Conservation (phyloP, 2,329 filamentous ascomycete genomes). For the Pseudopithomyces maydicus region DNA sequence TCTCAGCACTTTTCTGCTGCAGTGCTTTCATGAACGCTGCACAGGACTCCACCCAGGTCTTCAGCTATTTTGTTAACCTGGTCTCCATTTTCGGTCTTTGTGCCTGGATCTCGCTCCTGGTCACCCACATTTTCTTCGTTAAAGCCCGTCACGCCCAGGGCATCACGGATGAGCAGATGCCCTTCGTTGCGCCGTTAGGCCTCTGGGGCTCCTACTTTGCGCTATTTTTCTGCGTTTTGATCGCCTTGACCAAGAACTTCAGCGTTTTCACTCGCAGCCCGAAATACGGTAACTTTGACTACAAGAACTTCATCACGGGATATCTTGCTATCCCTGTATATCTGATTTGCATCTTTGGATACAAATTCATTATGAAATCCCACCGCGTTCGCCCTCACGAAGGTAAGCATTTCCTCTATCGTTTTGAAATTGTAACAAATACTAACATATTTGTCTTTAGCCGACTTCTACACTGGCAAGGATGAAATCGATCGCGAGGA, state of each 20-base stretch:
- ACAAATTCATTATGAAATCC: conserved; percentile 34
- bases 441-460: conserved; percentile 47
- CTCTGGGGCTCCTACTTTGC: conserved; percentile 70
- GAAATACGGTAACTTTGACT: conserved; percentile 64
- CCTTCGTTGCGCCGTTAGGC: conserved; percentile 74
- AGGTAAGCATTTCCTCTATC: background rate
- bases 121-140: conserved; percentile 56
- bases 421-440: conserved; percentile 52
- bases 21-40: conserved; percentile 65
- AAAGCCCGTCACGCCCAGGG: conserved; percentile 52
- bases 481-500: conserved; percentile 75
- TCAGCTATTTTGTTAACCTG: conserved; percentile 56
- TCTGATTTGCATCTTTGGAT: conserved; percentile 68
- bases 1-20: conserved; percentile 66
- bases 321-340: conserved; percentile 80
- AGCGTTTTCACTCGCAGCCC: conserved; percentile 65
- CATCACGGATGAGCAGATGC: conserved; percentile 49
- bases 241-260: conserved; percentile 74
- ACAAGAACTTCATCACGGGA: conserved; percentile 77
- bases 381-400: conserved; percentile 46
- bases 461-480: conserved; percentile 75
- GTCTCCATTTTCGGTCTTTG: conserved; percentile 49
- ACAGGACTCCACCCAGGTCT: conserved; percentile 48
- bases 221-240: conserved; percentile 71
- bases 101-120: conserved; percentile 56